Evolutionary conservation across 371 early-diverging fungal species (phyloP).

Genomic region (Circinella minor): DNA sequence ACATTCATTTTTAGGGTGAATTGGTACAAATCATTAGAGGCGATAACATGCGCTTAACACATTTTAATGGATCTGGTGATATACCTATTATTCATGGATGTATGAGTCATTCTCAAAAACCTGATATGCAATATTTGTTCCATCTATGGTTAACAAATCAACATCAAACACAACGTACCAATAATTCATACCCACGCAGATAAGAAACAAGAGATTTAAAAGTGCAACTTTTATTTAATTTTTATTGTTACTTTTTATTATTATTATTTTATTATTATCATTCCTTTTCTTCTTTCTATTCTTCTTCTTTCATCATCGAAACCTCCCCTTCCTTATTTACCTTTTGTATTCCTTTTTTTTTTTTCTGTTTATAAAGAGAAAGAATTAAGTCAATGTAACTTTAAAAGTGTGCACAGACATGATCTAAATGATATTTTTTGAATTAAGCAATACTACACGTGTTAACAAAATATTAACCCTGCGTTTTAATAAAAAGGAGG

Average conservation of each 20-base stretch:
- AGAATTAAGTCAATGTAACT: not conserved
- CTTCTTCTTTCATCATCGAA: constrained; percentile 16
- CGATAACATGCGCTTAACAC: constrained; percentile 52
- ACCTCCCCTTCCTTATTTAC: not conserved
- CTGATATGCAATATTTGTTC: constrained; percentile 51
- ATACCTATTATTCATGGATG: constrained; percentile 50
- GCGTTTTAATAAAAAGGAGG: not conserved
- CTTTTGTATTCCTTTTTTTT: not conserved
- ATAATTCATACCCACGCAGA: constrained; percentile 25
- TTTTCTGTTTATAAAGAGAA: not conserved
- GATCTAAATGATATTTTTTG: not conserved
- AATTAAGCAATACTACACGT: not conserved
- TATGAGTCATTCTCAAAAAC: constrained; percentile 49
- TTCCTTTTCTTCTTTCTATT: not conserved
- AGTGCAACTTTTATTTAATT: no score
- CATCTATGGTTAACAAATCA: constrained; percentile 32
- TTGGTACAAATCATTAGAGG: constrained; percentile 55
- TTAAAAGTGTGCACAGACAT: constrained; percentile 9
- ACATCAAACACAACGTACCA: constrained; percentile 14
- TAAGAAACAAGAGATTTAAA: not conserved
- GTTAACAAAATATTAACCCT: not conserved
- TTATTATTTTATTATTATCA: no score
- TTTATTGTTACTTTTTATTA: no score
- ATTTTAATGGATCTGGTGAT: constrained; percentile 48
- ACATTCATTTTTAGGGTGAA: constrained; percentile 37